Conservation (phyloP, 768 basidiomycete species). For the Suillus variegatus region DNA sequence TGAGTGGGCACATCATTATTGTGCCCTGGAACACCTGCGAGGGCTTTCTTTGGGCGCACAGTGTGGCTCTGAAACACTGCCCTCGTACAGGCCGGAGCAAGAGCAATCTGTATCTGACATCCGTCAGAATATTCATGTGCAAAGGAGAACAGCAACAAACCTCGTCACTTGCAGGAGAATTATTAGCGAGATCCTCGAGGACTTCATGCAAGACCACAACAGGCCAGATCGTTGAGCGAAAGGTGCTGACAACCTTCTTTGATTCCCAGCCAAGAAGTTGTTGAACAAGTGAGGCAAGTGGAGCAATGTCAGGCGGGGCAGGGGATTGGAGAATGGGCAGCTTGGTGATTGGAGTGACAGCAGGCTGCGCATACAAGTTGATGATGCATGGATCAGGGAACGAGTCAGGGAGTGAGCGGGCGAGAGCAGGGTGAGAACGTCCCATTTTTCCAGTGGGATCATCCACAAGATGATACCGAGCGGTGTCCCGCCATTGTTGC, state of each 20-base stretch:
- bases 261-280: conserved; percentile 1
- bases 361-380: not conserved
- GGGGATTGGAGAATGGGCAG: not conserved
- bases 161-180: not conserved
- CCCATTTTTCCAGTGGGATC: conserved; percentile 1
- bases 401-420: not conserved
- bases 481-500: not conserved
- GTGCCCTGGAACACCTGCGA: not conserved
- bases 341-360: not conserved
- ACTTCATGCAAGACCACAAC: conserved; percentile 4
- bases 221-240: not conserved
- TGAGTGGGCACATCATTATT: not conserved
- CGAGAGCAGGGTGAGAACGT: not conserved
- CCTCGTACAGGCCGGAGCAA: not conserved
- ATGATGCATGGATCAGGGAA: not conserved
- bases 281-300: not conserved
- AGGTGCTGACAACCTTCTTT: not conserved
- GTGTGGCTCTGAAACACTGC: not conserved
- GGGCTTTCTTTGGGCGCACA: not conserved
- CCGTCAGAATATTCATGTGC: not conserved
- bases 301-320: not conserved
- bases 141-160: not conserved
- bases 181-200: not conserved
- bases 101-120: not conserved
- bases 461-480: not conserved